Evolutionary conservation across 352 stramenopile genomes (phyloP), one percentile per base, ranked within the genome.

Genomic region (Globisporangium viniferum): DNA sequence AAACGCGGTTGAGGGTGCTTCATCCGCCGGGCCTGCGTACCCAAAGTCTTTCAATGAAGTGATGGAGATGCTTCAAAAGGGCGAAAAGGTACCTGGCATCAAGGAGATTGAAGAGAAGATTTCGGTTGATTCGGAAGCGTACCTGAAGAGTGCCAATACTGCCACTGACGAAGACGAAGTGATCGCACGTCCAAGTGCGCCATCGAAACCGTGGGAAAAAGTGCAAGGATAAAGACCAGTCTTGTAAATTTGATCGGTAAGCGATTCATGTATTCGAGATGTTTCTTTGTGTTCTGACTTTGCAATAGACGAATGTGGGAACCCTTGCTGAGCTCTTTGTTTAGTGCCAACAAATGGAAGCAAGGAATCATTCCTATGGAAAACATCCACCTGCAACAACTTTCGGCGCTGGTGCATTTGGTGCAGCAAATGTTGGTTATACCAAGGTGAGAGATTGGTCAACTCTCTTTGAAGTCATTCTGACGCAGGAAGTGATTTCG

Each of bases 31-130:
- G 3, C 85, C 85, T 22, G 66, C 78, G 29, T 91, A 90, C 59
- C 85, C 85, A 0, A 76, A 88, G 61, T 91, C 85, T 5, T 93
- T 93, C 64, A 84, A 74, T 9, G 81, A 93, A 8, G 81, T 93
- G 36, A 89, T 91, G 81, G 78, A 88, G 70, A 74, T 91, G 68
- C 73, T 93, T 49, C 83, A 91, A 64, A 89, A 89, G 68, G 82
- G 82, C 14, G 85, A 91, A 61, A 75, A 71, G 10, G 82, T 92
- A n/a, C 82, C 84, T 5, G 84, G 82, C 6, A 91, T 92, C 66
- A 81, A 85, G 22, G 76, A 91, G 27, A 91, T 92, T 35, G 82
- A 92, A 35, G 82, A 92, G 57, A 88, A 88, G 36, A 51, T 92
- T 35, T 92, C 84, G 0, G 76, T 84, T n/a, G 84, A 92, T 59